Evolutionary conservation across 495 filamentous ascomycete genomes (phyloP).

Genomic region (Aspergillus affinis): DNA sequence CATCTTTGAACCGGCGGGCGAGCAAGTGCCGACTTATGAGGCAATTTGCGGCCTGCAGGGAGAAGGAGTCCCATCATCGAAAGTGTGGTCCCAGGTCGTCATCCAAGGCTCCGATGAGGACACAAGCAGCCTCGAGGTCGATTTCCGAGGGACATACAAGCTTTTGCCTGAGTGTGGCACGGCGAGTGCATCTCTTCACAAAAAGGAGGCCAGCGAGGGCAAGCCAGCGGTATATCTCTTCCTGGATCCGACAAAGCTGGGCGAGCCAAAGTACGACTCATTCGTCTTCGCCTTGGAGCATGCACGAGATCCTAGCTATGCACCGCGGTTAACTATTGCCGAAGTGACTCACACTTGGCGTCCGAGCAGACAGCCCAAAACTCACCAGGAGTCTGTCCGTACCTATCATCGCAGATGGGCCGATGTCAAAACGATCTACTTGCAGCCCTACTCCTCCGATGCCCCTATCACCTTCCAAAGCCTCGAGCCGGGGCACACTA

Average conservation of each 20-base stretch:
- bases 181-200: constrained; percentile 58
- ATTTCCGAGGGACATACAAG: constrained; percentile 57
- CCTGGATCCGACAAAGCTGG: constrained; percentile 56
- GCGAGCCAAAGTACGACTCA: constrained; percentile 47
- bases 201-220: constrained; percentile 19
- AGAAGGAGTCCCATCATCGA: constrained; percentile 28
- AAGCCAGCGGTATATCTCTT: constrained; percentile 58
- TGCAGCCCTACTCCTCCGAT: constrained; percentile 14
- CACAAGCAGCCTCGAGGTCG: constrained; percentile 31
- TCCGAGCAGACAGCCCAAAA: constrained; percentile 15
- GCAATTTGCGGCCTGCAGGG: constrained; percentile 42
- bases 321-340: constrained; percentile 50
- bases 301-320: constrained; percentile 51
- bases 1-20: constrained; percentile 24
- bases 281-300: constrained; percentile 65
- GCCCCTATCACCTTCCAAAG: constrained; percentile 14
- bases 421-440: constrained; percentile 6
- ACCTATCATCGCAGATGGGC: constrained; percentile 31
- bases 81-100: constrained; percentile 40
- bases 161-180: constrained; percentile 66
- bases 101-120: constrained; percentile 32
- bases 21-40: constrained; percentile 25
- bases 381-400: constrained; percentile 9
- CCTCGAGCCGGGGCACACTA: constrained; percentile 10
- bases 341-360: constrained; percentile 37